Conservation (phyloP, 768 basidiomycete genomes). For the Lactarius hengduanensis region DNA sequence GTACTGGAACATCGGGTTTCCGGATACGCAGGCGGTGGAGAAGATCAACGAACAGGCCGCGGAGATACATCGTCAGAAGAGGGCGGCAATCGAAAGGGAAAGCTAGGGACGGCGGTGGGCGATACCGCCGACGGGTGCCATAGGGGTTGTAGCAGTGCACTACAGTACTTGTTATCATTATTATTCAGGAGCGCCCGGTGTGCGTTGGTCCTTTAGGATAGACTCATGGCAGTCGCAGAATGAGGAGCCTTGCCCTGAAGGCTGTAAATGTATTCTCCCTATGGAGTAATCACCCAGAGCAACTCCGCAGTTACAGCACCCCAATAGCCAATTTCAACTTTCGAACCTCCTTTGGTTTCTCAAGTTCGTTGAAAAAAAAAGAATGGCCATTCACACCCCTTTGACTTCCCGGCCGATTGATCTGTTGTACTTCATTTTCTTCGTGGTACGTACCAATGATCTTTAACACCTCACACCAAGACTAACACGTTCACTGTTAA, state of each 20-base stretch:
- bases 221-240: neutral
- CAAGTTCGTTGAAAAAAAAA: neutral
- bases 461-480: neutral
- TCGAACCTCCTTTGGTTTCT: neutral
- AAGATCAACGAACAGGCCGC: conserved; percentile 73
- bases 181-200: neutral
- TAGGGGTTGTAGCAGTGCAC: neutral
- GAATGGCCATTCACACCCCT: conserved; percentile 33
- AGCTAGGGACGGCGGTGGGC: conserved; percentile 36
- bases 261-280: too few relatives aligned
- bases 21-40: conserved; percentile 75
- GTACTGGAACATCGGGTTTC: conserved; percentile 92
- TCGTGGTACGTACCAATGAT: conserved; percentile 46
- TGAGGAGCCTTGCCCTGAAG: neutral
- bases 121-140: conserved; percentile 15
- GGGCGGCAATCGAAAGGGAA: conserved; percentile 57
- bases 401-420: conserved; percentile 61
- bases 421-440: conserved; percentile 69
- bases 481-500: neutral
- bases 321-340: neutral
- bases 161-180: neutral
- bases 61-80: conserved; percentile 70
- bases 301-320: neutral
- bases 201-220: neutral
- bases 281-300: too few relatives aligned